Evolutionary conservation across 306 rosid genomes (phyloP), one percentile per base, ranked within the genome.

Genomic region (Lotus japonicus): DNA sequence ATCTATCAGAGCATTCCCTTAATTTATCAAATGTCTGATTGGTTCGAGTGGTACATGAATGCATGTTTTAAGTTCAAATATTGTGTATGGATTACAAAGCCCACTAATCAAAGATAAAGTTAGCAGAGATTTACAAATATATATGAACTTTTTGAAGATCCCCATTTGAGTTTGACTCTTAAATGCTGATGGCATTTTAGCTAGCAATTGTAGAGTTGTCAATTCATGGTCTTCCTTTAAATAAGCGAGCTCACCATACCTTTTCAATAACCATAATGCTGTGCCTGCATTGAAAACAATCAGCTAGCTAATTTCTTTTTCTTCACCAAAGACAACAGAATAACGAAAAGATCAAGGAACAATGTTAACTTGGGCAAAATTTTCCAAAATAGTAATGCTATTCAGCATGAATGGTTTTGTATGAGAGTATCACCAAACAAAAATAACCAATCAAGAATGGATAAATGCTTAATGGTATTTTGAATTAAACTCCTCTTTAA

Each of bases 161-260:
- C 79, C 79, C 75, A 78, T 41, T 33, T 43, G 75, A 60, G 58
- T 58, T 66, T 67, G 75, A 63, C 82, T 78, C 67, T 45, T 79
- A 53, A 79, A 79, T 0, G 57, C 28, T 23, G 79, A 36, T 6
- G 83, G 79, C 79, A 79, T 79, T 41, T 45, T 74, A 0, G 83
- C 68, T 38, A 79, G 68, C 79, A 73, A 41, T 62, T 79, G 83
- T 18, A 79, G 68, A 16, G 72, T 39, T 61, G 83, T 73, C 11
- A 79, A 18, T 7, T 16, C 76, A 17, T 39, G 53, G 4, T 79
- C 64, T 26, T 73, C 83, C 63, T 5, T 55, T 28, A 4, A 2
- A 45, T 45, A 0, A 23, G 83, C 83, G 5, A 79, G 83, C 11
- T 54, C 42, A 0, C 1, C 18, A 1, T 68, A 28, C 17, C 28